These are phyloP conservation scores for Aaosphaeria arxii DNA, from an alignment of 2,329 filamentous ascomycete genomes.

Conservation along the genomic window DNA sequence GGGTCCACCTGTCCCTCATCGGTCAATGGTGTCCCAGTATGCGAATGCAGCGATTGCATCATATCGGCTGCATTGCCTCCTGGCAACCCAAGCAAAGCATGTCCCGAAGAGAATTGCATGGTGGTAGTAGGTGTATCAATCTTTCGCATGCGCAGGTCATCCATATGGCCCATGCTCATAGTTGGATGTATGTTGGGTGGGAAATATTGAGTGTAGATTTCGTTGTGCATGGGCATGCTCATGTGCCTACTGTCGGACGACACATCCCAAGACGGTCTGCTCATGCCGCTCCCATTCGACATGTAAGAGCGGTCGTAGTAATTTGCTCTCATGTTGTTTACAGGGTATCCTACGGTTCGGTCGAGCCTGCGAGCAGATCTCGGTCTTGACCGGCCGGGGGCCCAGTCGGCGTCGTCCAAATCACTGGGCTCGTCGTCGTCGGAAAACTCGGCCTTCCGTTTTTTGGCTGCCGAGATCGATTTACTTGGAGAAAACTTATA, in stretches of 20 bases:
- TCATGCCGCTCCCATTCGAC: constrained; percentile 31
- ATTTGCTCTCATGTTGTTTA: constrained; percentile 18
- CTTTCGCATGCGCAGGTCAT: constrained; percentile 43
- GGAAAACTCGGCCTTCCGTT: constrained; percentile 46
- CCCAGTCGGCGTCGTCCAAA: constrained; percentile 40
- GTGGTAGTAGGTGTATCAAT: constrained; percentile 27
- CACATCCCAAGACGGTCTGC: constrained; percentile 50
- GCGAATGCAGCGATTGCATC: constrained; percentile 30
- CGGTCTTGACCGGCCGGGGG: constrained; percentile 20
- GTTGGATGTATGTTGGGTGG: constrained; percentile 47
- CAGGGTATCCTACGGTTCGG: constrained; percentile 21
- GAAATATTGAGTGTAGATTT: constrained; percentile 50
- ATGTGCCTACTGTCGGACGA: constrained; percentile 50
- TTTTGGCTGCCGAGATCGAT: constrained; percentile 43
- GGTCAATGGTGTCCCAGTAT: constrained; percentile 25
- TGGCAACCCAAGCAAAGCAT: constrained; percentile 35
- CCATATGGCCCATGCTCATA: constrained; percentile 25
- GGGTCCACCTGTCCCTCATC: constrained; percentile 39
- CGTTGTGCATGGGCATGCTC: constrained; percentile 45
- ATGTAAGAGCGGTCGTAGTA: constrained; percentile 27
- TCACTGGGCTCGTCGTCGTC: constrained; percentile 43
- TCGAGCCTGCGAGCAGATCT: constrained; percentile 23
- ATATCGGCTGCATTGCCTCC: constrained; percentile 39
- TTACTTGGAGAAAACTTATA: constrained; percentile 95
- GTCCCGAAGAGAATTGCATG: constrained; percentile 29